phyloP scores from a whole-genome alignment of 2,329 filamentous ascomycete genomes.

The Verticillium nonalfalfae region DNA sequence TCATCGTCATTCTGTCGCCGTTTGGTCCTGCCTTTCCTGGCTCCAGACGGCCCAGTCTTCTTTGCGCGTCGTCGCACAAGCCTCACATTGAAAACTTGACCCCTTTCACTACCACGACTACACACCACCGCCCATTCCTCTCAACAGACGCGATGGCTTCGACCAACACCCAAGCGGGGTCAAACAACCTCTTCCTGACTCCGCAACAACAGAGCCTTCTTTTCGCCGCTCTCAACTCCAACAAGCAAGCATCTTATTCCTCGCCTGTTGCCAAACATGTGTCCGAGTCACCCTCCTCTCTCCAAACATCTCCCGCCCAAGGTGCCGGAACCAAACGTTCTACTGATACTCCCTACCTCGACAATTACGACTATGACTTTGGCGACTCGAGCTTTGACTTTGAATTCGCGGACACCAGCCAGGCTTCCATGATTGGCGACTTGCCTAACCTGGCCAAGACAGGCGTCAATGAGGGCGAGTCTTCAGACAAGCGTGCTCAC shows the following conservation, averaged over 20 bases:
- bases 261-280: slow-evolving; percentile 27
- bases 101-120: neutral
- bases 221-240: slow-evolving; percentile 70
- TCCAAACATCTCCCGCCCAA: slow-evolving; percentile 42
- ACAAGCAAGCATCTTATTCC: slow-evolving; percentile 37
- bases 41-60: slow-evolving; percentile 1
- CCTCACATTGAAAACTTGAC: neutral
- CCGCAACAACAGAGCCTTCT: slow-evolving; percentile 72
- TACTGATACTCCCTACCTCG: slow-evolving; percentile 75
- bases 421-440: slow-evolving; percentile 69
- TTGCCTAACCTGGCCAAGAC: slow-evolving; percentile 54
- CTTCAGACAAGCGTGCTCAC: slow-evolving; percentile 64
- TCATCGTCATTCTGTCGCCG: neutral
- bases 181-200: slow-evolving; percentile 60
- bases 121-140: neutral
- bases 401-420: slow-evolving; percentile 39
- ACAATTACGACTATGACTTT: slow-evolving; percentile 69
- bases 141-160: slow-evolving; percentile 39
- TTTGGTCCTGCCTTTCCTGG: slow-evolving; percentile 1
- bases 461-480: slow-evolving; percentile 47
- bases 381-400: slow-evolving; percentile 77
- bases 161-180: slow-evolving; percentile 32
- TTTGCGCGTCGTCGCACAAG: neutral
- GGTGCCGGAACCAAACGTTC: slow-evolving; percentile 29
- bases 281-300: slow-evolving; percentile 39